Conservation (phyloP, 2,329 filamentous ascomycete genomes). For the Emergomyces africanus region DNA sequence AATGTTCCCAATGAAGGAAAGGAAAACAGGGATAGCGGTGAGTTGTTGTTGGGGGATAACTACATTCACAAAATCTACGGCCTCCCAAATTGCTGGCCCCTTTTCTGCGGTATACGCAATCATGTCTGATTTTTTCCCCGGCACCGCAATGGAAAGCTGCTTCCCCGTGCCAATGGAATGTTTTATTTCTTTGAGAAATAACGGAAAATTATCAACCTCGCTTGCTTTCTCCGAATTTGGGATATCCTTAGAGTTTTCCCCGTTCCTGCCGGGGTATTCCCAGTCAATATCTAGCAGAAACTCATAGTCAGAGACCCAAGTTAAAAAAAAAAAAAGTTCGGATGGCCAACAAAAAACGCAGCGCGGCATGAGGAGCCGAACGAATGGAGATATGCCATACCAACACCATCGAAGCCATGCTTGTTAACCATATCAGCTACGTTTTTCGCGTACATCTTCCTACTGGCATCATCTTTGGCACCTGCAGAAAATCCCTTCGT, state of each 20-base stretch:
- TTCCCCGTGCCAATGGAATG: slow-evolving; percentile 48
- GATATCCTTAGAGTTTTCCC: slow-evolving; percentile 32
- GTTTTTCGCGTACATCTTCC: slow-evolving; percentile 50
- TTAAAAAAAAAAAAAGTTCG: not conserved
- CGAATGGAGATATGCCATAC: slow-evolving; percentile 23
- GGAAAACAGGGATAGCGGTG: too few species aligned
- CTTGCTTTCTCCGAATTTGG: slow-evolving; percentile 45
- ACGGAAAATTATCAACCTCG: slow-evolving; percentile 51
- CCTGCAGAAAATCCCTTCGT: slow-evolving; percentile 45
- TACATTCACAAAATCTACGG: slow-evolving; percentile 53
- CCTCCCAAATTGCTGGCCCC: slow-evolving; percentile 45
- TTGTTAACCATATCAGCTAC: slow-evolving; percentile 49
- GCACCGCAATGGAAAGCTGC: slow-evolving; percentile 45
- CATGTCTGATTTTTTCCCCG: slow-evolving; percentile 29
- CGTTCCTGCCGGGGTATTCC: slow-evolving; percentile 52
- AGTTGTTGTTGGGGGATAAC: not conserved
- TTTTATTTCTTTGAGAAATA: slow-evolving; percentile 49
- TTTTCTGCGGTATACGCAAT: slow-evolving; percentile 48
- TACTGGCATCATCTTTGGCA: slow-evolving; percentile 39
- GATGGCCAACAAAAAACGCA: not conserved
- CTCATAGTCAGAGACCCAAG: not conserved
- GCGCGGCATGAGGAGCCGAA: not conserved
- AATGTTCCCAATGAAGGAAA: too few species aligned
- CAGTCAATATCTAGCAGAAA: slow-evolving; percentile 48
- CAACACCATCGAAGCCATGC: slow-evolving; percentile 53